Conservation (phyloP, 257 asterid genomes). For the Solanum medicagineum region DNA sequence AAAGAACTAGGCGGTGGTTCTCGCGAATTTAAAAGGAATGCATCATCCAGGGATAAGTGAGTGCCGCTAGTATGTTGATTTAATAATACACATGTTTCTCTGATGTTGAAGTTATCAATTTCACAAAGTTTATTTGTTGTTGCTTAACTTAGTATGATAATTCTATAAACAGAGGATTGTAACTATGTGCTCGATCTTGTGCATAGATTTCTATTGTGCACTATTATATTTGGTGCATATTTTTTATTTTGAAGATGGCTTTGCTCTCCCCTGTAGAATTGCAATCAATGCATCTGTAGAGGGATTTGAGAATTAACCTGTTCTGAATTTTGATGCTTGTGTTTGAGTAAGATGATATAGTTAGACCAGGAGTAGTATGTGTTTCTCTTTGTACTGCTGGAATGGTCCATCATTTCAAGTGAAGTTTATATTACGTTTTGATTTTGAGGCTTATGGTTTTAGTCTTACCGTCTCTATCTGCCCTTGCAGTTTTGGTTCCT, state of each 20-base stretch:
- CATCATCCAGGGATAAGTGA: conserved; percentile 49
- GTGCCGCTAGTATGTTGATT: conserved; percentile 5
- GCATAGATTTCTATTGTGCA: background rate
- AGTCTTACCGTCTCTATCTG: background rate
- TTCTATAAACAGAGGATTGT: background rate
- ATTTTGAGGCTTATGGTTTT: background rate
- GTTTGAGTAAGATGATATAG: background rate
- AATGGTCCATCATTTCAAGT: background rate
- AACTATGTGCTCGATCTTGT: background rate
- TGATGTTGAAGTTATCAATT: background rate
- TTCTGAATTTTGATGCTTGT: background rate
- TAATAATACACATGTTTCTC: background rate
- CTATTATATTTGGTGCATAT: background rate
- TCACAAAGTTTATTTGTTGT: background rate
- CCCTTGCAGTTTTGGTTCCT: conserved; percentile 72
- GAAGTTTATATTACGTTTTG: background rate
- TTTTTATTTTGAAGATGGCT: background rate
- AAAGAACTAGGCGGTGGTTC: conserved; percentile 56
- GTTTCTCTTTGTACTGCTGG: background rate
- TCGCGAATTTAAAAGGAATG: conserved; percentile 17
- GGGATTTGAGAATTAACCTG: background rate
- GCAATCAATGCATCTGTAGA: background rate
- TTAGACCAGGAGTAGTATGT: background rate
- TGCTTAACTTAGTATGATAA: background rate
- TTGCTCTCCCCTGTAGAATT: background rate